Evolutionary conservation across 2,329 filamentous ascomycete genomes (phyloP), one percentile per base, ranked within the genome.

Genomic region (Cordyceps pruinosa): DNA sequence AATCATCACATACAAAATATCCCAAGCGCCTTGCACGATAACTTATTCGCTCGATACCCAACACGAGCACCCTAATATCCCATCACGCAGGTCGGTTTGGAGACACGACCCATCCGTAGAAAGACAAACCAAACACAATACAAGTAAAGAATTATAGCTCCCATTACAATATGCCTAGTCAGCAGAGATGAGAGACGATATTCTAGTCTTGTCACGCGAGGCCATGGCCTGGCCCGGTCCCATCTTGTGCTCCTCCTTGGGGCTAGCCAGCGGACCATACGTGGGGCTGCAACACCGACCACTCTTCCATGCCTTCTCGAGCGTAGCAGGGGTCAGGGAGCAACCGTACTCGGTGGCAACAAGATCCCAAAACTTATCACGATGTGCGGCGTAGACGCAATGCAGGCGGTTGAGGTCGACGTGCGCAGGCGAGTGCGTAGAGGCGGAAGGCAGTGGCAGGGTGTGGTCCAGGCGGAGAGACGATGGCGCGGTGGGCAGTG

Each of bases 271-370:
- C 7, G 79, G 78, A 8, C 63, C 61, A 59, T 58, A 70, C 61
- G 66, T 57, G 70, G 73, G 63, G 67, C 71, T 68, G 72, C 73
- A 72, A 64, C 74, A 72, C 28, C 69, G 66, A 39, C 74, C 77
- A 10, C 74, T 73, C 67, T 77, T 79, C 84, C 87, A 90, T n/a
- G 85, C 83, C 67, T 86, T 84, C 72, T 90, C 87, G 21, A 90
- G 76, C 34, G 83, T 76, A 15, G 78, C 76, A 1, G 87, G 82
- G 49, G 82, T 85, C 2, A 78, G 77, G 34, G 83, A 81, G 15
- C 75, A 70, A 54, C 87, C 87, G 66, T 92, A 92, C 65, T 90
- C 87, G 26, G 81, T 75, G 30, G 88, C 87, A 35, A 93, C 80
- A 48, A 81, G 78, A 34, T 81, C 77, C 88, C 89, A 93, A 73